A percentile compares a stretch with the other conserved stretches of the same genome.
phyloP scores from a whole-genome alignment of 768 basidiomycete species.

The Collybia nuda region DNA sequence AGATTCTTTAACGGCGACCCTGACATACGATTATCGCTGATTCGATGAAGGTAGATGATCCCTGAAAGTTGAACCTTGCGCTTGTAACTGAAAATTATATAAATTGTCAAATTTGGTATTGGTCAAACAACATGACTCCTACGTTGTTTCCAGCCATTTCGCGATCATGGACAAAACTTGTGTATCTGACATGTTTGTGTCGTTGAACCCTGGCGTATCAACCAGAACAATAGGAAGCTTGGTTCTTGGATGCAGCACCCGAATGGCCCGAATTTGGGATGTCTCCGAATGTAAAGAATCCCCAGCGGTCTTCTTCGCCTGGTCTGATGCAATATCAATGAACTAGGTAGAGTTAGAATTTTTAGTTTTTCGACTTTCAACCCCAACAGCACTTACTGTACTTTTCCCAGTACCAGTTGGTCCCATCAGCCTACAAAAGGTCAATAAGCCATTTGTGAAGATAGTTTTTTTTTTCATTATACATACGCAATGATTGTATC shows the following conservation, averaged over 20 bases:
- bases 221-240: slow-evolving; percentile 16
- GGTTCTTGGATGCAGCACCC: slow-evolving; percentile 13
- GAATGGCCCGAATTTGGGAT: slow-evolving; percentile 17
- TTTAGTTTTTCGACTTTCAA: not conserved
- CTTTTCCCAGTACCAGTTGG: slow-evolving; percentile 20
- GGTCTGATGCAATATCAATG: slow-evolving; percentile 21
- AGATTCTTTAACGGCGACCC: slow-evolving; percentile 45
- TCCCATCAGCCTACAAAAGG: slow-evolving; percentile 15
- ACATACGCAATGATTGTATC: slow-evolving; percentile 17
- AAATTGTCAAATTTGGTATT: not conserved
- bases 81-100: slow-evolving; percentile 18
- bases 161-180: slow-evolving; percentile 20
- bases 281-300: slow-evolving; percentile 19
- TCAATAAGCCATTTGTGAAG: not conserved
- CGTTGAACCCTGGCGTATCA: slow-evolving; percentile 24
- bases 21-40: slow-evolving; percentile 37
- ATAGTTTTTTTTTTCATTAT: no score
- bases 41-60: slow-evolving; percentile 27
- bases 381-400: slow-evolving; percentile 7
- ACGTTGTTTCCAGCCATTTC: slow-evolving; percentile 20
- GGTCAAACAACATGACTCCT: not conserved
- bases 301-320: slow-evolving; percentile 13
- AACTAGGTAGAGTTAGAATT: slow-evolving; percentile 14
- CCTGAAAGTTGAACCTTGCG: slow-evolving; percentile 25
- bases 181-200: slow-evolving; percentile 16